Base-by-base conservation (phyloP, 2,329 filamentous ascomycete genomes). In the Neocucurbitaria cava region DNA sequence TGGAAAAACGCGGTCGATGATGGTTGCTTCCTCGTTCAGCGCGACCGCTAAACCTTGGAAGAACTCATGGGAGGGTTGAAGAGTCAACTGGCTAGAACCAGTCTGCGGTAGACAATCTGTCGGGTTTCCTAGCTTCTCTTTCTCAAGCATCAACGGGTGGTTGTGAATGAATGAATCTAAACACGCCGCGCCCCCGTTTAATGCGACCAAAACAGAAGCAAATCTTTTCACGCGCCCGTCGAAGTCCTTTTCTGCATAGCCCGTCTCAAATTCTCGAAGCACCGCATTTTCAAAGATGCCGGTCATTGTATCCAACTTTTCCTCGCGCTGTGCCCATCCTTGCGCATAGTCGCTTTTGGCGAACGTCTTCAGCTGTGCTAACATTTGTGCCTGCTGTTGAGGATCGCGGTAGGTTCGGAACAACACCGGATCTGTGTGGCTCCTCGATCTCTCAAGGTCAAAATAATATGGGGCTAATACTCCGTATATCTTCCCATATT, bases 401-500 rank as follows among this genome's bases (percentile, higher is more conserved):
- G 95, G 94, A 64, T 96, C 90, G 38, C 88, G 85, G 71, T 96
- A 98, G 10, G 89, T 89, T 65, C 90, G 87, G 76, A 98, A 99
- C 8, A 98, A 81, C 30, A 92, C 82, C 6, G 91, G 91, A 61
- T 97, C 90, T 13, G 90, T 86, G 78, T 90, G 91, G 59, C 81
- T 91, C 77, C 82, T 86, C 2, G 89, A 87, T 58, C 81, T 83
- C 31, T 85, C 86, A 38, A 98, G 84, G 72, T 99, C 92, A 61
- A 87, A 86, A 77, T 98, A 99, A 66, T 96, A 94, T 0, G 93
- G 93, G 10, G 88, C 90, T 63, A 99, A 77, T 3, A 91, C 90
- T n/a, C 88, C 89, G 75, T 98, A 96, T 13, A 98, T 83, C 73
- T 89, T 96, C 15, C 90, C 94, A 72, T 93, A 99, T 75, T 98